A percentile compares a stretch with the other conserved stretches of the same genome.
Conservation (phyloP, 73 alveolate species). For the Tetrahymena elliotti region DNA sequence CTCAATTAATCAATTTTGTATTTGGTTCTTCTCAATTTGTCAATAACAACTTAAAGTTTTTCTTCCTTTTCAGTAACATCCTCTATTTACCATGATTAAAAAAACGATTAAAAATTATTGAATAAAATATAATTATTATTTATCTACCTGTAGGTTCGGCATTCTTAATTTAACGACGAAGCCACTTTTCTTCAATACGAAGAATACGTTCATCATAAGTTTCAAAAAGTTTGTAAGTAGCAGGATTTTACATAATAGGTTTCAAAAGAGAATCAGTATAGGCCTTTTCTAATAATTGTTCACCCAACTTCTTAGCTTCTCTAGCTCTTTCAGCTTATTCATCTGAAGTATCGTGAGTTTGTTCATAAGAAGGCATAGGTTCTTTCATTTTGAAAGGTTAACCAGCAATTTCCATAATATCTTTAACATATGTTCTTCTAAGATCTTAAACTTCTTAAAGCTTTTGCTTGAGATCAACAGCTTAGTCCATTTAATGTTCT, state of each 20-base stretch:
- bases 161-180: not conserved
- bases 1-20: not conserved
- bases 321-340: not conserved
- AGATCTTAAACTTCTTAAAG: not conserved
- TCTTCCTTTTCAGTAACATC: not conserved
- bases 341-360: not conserved
- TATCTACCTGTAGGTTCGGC: not conserved
- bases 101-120: not conserved
- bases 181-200: slow-evolving; percentile 1
- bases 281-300: not conserved
- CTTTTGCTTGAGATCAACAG: not conserved
- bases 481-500: not conserved
- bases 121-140: not conserved
- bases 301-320: not conserved
- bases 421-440: not conserved
- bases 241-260: not conserved
- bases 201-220: not conserved
- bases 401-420: not conserved
- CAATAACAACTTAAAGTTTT: not conserved
- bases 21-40: not conserved
- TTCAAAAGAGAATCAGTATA: not conserved
- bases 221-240: not conserved
- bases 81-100: not conserved
- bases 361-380: not conserved
- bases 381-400: not conserved